Evolutionary conservation across 176 grass and related monocot species (phyloP), one percentile per base, ranked within the genome.

Genomic region (Rhynchospora breviuscula): DNA sequence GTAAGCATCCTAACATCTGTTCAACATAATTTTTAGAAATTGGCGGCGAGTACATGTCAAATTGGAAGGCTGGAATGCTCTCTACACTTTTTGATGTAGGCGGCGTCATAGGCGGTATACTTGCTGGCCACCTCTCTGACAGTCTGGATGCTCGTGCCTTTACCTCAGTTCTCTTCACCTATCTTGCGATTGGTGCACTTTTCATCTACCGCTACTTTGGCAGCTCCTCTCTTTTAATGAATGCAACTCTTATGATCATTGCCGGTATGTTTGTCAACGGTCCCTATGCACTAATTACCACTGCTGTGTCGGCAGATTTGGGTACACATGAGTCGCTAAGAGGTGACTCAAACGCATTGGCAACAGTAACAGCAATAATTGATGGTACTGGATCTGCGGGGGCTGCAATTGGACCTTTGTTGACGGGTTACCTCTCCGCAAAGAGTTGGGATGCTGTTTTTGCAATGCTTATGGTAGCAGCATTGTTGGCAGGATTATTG

Each of bases 201-300:
- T 95, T 95, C 81, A 21, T 95, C 12, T 95, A 95, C 49, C 88
- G 90, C 85, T 85, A 87, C 59, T 95, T 89, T 3, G 93, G 93
- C 65, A 92, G 85, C 80, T 49, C 85, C 78, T 92, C 93, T 1
- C 85, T 95, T 61, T 63, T 68, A 49, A 92, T 81, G 88, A 95
- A 95, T 74, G 81, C 90, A 77, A 77, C 60, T 43, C 90, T 95
- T 70, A 95, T 95, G 93, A 90, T 95, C 67, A 71, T 95, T 78
- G 81, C 90, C n/a, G 90, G 93, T 68, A 91, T 95, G 85, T 89
- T 95, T 80, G 90, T 95, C 33, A 95, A 95, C 63, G 93, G 93
- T 0, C 93, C 93, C 26, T 95, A 95, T 52, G 93, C 93, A 58
- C 80, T 95, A 35, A 95, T 95, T 75, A 95, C 93, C 56, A 95